Evolutionary conservation across 2,329 filamentous ascomycete genomes (phyloP), one percentile per base, ranked within the genome.

Genomic region (Ceratocystis destructans): DNA sequence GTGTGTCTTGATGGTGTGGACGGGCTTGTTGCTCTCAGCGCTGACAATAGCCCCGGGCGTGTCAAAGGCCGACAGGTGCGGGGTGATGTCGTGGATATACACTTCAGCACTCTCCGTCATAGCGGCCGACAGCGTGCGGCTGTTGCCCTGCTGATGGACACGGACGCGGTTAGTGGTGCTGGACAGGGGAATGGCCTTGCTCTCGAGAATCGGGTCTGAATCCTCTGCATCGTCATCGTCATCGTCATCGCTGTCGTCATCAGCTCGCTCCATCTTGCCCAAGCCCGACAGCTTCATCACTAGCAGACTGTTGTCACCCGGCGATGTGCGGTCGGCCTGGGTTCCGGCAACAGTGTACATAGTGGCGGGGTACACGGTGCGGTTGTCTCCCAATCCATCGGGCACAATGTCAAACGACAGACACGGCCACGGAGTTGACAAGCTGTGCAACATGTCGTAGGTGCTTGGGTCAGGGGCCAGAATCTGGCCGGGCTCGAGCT

Each of bases 371-470:
- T 95, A 99, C n/a, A 87, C 86, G 75, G 87, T 95, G 73, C 94
- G 87, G 76, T 90, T 86, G 74, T 96, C 88, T 70, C 94, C 94
- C 20, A 99, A 83, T 64, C 82, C 81, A 77, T 99, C 94, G 71
- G 83, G 87, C 69, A 99, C 77, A 68, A 99, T 87, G 74, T 97
- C 94, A 76, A 96, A 96, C 1, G 93, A 97, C 17, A 99, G 83
- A 75, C 94, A 99, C 2, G 94, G 94, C 94, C 94, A 99, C 0
- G 91, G 91, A 6, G 92, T 92, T 76, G 88, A 94, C 70, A 99
- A 83, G 69, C 86, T 90, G 80, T 99, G 94, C 68, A 99, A 85
- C 91, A 99, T 95, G 75, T 96, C 88, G 79, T 99, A 99, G 5
- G 93, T 93, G n/a, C 89, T 90, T 68, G 89, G 82, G 76, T 99